Conservation (phyloP, 768 basidiomycete species). For the Dioszegia hungarica region DNA sequence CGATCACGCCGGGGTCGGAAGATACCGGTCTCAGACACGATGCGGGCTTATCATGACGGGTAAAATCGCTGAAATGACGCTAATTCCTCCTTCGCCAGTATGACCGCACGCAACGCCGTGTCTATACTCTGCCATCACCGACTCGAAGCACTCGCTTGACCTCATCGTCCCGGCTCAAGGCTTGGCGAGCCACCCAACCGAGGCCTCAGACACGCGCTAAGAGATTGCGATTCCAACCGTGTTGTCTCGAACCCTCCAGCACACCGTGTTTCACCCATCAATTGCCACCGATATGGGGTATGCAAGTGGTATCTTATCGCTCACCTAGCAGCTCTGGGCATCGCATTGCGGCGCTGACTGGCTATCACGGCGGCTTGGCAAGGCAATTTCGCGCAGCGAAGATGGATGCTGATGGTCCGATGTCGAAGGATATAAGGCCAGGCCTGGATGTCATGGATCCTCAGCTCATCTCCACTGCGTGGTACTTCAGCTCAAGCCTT, state of each 20-base stretch:
- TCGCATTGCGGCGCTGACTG: background rate
- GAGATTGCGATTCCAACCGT: background rate
- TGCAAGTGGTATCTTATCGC: constrained; percentile 7
- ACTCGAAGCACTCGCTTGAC: too few species aligned
- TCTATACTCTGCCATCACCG: too few species aligned
- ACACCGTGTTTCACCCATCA: background rate
- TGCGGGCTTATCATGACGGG: too few species aligned
- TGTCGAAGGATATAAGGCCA: background rate
- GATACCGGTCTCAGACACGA: too few species aligned
- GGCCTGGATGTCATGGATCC: background rate
- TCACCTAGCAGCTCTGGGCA: background rate
- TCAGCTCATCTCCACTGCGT: constrained; percentile 3
- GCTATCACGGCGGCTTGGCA: background rate
- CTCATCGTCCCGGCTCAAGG: background rate
- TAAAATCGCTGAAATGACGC: too few species aligned
- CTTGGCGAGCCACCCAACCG: background rate
- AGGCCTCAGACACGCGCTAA: background rate
- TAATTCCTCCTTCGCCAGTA: too few species aligned
- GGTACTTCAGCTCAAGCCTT: background rate
- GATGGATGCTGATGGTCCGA: background rate
- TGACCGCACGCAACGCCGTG: too few species aligned
- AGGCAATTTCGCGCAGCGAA: background rate
- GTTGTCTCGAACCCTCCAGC: background rate
- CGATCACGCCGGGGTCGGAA: too few species aligned
- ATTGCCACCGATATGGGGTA: background rate